Percentiles rank a stretch among this genome's conserved stretches.
Conservation (phyloP, 2,329 filamentous ascomycete species). For the Aspergillus fumigatus region DNA sequence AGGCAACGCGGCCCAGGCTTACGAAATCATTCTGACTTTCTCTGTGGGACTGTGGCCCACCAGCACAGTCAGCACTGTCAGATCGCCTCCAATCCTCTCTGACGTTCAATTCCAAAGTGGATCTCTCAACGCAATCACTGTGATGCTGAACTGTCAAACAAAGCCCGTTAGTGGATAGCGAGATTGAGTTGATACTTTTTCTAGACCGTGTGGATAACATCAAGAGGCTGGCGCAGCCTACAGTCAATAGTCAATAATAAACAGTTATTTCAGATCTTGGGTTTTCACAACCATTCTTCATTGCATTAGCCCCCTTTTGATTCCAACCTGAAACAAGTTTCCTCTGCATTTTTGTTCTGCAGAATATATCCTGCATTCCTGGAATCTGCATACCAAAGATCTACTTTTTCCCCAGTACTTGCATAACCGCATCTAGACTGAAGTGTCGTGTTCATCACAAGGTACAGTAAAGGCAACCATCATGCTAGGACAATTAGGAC, state of each 20-base stretch:
- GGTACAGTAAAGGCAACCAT: constrained; percentile 1
- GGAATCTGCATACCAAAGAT: background rate
- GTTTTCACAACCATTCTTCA: background rate
- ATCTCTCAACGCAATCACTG: background rate
- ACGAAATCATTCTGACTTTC: background rate
- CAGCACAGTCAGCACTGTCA: background rate
- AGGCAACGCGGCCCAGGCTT: constrained; percentile 12
- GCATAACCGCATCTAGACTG: background rate
- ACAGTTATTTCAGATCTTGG: background rate
- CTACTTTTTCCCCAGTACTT: background rate
- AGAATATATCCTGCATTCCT: background rate
- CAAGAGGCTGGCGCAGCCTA: background rate
- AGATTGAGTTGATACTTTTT: background rate
- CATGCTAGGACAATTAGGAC: constrained; percentile 29
- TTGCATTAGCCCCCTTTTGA: background rate
- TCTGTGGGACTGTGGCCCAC: background rate
- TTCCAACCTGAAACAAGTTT: background rate
- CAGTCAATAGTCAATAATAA: background rate
- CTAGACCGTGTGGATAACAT: background rate
- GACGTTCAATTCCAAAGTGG: background rate
- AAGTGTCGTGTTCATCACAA: background rate
- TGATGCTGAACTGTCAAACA: background rate
- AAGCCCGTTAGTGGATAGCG: background rate
- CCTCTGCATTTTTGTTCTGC: background rate
- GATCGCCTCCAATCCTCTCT: constrained; percentile 10